Percentiles rank a stretch among this genome's conserved stretches.
Conservation (phyloP, 2,329 filamentous ascomycete species). For the Colletotrichum sublineola region DNA sequence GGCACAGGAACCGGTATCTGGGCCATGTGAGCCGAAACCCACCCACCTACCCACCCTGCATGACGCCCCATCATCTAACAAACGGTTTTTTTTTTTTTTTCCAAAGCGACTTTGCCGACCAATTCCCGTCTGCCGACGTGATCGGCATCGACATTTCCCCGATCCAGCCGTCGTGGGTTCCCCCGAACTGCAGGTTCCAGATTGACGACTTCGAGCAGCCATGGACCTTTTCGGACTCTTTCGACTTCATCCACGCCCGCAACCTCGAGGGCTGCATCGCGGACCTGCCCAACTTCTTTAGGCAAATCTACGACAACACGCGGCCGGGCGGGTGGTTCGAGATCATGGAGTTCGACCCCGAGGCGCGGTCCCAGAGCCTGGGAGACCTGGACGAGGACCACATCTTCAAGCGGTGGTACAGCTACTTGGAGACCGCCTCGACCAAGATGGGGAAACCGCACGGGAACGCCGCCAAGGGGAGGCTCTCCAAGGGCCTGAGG, state of each 20-base stretch:
- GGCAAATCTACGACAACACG: constrained; percentile 63
- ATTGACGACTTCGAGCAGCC: constrained; percentile 52
- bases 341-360: constrained; percentile 47
- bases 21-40: constrained; percentile 52
- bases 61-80: constrained; percentile 6
- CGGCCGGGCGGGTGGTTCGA: constrained; percentile 55
- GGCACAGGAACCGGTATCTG: constrained; percentile 60
- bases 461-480: constrained; percentile 42
- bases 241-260: constrained; percentile 73
- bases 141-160: constrained; percentile 69
- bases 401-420: constrained; percentile 45
- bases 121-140: constrained; percentile 58
- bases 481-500: constrained; percentile 42
- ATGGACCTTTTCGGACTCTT: constrained; percentile 60
- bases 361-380: constrained; percentile 26
- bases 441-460: constrained; percentile 50
- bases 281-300: constrained; percentile 69
- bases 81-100: background rate
- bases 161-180: constrained; percentile 61
- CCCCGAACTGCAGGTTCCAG: constrained; percentile 54
- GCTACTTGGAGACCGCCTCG: constrained; percentile 47
- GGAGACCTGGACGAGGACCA: constrained; percentile 6
- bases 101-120: constrained; percentile 61
- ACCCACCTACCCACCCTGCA: too few species aligned
- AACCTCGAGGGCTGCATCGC: constrained; percentile 69